These are phyloP conservation scores for Candida ovalis DNA, from an alignment of 805 yeast species.

Conservation along the genomic window DNA sequence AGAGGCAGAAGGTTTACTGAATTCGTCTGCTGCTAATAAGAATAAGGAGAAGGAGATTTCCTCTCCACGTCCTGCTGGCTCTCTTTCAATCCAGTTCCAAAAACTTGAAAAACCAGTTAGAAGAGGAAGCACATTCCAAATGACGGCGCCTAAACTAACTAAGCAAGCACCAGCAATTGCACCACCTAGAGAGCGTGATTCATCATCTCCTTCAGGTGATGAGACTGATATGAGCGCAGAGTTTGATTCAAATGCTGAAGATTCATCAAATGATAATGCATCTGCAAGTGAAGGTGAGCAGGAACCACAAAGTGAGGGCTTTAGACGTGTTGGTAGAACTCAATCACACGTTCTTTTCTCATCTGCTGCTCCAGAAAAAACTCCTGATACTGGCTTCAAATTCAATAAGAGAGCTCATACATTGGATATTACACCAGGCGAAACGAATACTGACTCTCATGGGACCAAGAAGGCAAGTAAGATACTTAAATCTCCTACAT, in stretches of 20 bases:
- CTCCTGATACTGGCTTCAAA: conserved; percentile 27
- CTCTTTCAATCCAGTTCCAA: conserved; percentile 1
- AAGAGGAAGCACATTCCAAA: not conserved
- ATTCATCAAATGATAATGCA: conserved; percentile 14
- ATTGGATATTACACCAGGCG: conserved; percentile 33
- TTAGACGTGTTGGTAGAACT: conserved; percentile 18
- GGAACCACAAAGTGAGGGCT: conserved; percentile 3
- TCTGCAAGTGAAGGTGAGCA: conserved; percentile 10
- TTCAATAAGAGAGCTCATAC: conserved; percentile 46
- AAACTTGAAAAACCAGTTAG: not conserved
- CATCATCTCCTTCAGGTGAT: conserved; percentile 3
- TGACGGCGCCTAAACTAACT: not conserved
- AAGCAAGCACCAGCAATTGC: not conserved
- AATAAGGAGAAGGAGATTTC: too few relatives aligned
- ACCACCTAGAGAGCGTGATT: not conserved
- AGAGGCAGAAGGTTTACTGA: not conserved
- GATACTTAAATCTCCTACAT: conserved; percentile 42
- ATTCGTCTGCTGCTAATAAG: not conserved
- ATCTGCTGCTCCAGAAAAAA: conserved; percentile 26
- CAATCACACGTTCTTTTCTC: conserved; percentile 30
- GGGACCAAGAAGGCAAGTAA: conserved; percentile 6
- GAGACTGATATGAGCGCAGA: conserved; percentile 24
- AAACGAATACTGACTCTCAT: not conserved
- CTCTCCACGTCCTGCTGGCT: not conserved
- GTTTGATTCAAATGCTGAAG: conserved; percentile 14